These are phyloP conservation scores for Parmales sp. DNA, from an alignment of 108 stramenopile species.

Conservation along the genomic window DNA sequence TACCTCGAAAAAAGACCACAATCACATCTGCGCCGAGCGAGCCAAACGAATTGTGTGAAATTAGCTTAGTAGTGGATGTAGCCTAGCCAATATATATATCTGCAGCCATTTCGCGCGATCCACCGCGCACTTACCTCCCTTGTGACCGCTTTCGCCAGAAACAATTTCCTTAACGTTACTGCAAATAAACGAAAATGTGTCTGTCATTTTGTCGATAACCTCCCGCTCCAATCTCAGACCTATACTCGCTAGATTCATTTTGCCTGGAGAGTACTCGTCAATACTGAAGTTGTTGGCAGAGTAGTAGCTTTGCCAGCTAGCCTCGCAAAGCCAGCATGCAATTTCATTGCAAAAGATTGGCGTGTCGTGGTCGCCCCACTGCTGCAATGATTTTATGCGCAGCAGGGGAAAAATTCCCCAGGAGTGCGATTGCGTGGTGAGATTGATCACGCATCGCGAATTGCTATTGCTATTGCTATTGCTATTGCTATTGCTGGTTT, in stretches of 20 bases:
- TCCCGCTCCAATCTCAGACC: slow-evolving; percentile 59
- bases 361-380: slow-evolving; percentile 23
- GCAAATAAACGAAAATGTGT: slow-evolving; percentile 63
- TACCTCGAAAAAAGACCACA: slow-evolving; percentile 79
- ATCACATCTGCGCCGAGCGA: slow-evolving; percentile 74
- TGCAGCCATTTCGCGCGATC: no score
- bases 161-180: slow-evolving; percentile 48
- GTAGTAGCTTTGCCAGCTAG: slow-evolving; percentile 83
- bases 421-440: not conserved
- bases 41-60: no score
- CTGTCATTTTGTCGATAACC: slow-evolving; percentile 53
- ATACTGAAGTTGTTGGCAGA: slow-evolving; percentile 33
- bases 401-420: no score
- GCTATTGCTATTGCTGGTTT: no score
- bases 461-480: not conserved
- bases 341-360: slow-evolving; percentile 79
- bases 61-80: no score
- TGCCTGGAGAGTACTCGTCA: slow-evolving; percentile 24
- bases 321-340: slow-evolving; percentile 72
- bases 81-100: no score
- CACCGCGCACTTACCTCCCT: no score
- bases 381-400: no score
- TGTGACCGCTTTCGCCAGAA: slow-evolving; percentile 70
- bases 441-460: not conserved
- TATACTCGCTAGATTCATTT: slow-evolving; percentile 57